phyloP scores from a whole-genome alignment of 352 stramenopile genomes.

The Achlya hypogyna region DNA sequence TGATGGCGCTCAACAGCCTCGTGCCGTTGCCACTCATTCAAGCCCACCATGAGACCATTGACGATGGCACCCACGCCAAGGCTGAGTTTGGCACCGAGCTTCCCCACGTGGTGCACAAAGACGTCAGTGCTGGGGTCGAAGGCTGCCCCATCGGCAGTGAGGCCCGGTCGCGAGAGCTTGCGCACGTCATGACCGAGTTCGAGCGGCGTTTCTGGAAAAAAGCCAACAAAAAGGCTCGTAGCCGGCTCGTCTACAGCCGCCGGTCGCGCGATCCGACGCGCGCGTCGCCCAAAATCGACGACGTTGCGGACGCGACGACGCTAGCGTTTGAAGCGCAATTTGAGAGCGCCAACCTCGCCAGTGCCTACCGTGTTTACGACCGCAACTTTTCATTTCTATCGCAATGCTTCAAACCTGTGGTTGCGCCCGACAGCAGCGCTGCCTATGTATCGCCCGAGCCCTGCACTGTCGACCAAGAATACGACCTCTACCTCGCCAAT shows the following conservation, averaged over 20 bases:
- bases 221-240: not conserved
- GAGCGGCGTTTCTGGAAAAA: conserved; percentile 17
- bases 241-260: conserved; percentile 3
- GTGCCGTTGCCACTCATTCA: conserved; percentile 5
- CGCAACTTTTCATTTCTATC: conserved; percentile 32
- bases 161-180: not conserved
- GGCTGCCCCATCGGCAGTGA: not conserved
- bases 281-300: not conserved
- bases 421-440: not conserved
- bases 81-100: conserved; percentile 3
- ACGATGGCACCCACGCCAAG: conserved; percentile 7
- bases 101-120: conserved; percentile 1
- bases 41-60: conserved; percentile 1
- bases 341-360: conserved; percentile 70
- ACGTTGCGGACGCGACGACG: conserved; percentile 17
- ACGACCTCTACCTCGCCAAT: conserved; percentile 64
- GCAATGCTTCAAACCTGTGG: conserved; percentile 12
- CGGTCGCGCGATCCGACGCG: not conserved
- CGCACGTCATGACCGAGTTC: conserved; percentile 4
- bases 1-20: conserved; percentile 6
- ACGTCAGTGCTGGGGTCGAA: not conserved
- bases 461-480: conserved; percentile 30
- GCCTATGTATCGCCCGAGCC: not conserved
- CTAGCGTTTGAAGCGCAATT: conserved; percentile 55
- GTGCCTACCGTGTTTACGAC: conserved; percentile 46